phyloP scores from a whole-genome alignment of 2,329 filamentous ascomycete genomes.

The Diaporthe australafricana region DNA sequence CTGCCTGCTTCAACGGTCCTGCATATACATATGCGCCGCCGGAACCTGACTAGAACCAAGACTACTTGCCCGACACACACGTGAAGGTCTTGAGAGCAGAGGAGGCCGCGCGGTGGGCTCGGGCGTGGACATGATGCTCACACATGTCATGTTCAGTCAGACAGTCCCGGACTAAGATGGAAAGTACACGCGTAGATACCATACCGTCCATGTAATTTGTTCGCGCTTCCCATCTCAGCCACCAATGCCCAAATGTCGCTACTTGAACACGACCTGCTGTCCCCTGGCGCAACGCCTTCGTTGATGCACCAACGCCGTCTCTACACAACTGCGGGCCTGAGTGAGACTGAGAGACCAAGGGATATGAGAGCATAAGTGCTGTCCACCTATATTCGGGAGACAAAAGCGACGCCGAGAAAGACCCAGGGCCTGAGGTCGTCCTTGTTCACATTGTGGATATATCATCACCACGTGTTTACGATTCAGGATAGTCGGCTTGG shows the following conservation, averaged over 20 bases:
- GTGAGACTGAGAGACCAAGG: neutral
- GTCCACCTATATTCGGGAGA: neutral
- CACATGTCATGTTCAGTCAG: no score
- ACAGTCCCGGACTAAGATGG: no score
- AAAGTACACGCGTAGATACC: no score
- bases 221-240: neutral
- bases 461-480: neutral
- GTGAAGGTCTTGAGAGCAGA: neutral
- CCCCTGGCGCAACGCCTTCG: neutral
- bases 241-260: neutral
- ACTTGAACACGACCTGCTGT: no score
- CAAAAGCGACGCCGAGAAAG: neutral
- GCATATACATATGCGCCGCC: neutral
- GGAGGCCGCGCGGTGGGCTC: neutral
- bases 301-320: neutral
- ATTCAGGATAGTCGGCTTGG: neutral
- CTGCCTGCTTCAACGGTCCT: conserved; percentile 16
- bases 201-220: neutral
- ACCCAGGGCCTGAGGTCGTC: no score
- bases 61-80: no score
- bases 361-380: neutral
- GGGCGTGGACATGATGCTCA: neutral
- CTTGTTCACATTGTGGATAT: neutral
- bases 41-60: neutral
- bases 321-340: neutral